Conservation (phyloP, 192 early-diverging fungal species). For the Umbelopsis isabellina region DNA sequence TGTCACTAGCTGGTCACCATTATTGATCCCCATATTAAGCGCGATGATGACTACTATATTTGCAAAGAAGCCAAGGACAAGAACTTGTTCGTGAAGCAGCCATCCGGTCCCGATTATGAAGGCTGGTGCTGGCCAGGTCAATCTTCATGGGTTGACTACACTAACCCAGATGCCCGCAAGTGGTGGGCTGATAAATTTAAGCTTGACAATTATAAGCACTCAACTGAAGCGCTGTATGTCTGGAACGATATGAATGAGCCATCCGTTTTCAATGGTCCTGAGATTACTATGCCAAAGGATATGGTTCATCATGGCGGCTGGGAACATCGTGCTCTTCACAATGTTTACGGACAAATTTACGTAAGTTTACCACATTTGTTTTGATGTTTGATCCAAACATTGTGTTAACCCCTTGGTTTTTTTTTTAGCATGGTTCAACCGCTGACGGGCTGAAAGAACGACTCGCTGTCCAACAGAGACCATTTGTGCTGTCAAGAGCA, state of each 20-base stretch:
- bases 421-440: constrained; percentile 77
- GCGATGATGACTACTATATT: constrained; percentile 73
- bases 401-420: background rate
- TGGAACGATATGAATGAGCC: constrained; percentile 99
- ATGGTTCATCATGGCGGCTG: constrained; percentile 81
- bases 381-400: background rate
- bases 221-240: constrained; percentile 78
- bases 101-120: constrained; percentile 76
- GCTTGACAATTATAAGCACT: constrained; percentile 82
- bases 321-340: constrained; percentile 97
- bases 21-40: constrained; percentile 97
- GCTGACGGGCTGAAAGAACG: constrained; percentile 77
- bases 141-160: constrained; percentile 93
- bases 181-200: constrained; percentile 85
- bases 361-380: constrained; percentile 39
- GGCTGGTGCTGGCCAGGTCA: constrained; percentile 98
- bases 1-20: constrained; percentile 84
- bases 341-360: constrained; percentile 87
- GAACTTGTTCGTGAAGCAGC: constrained; percentile 80
- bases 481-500: constrained; percentile 94
- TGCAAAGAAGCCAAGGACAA: constrained; percentile 77
- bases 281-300: constrained; percentile 97
- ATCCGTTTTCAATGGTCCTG: constrained; percentile 94
- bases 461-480: constrained; percentile 61
- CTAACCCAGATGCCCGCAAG: constrained; percentile 71